These are phyloP conservation scores for Candida incommunis DNA, from an alignment of 805 yeast genomes.

Conservation along the genomic window DNA sequence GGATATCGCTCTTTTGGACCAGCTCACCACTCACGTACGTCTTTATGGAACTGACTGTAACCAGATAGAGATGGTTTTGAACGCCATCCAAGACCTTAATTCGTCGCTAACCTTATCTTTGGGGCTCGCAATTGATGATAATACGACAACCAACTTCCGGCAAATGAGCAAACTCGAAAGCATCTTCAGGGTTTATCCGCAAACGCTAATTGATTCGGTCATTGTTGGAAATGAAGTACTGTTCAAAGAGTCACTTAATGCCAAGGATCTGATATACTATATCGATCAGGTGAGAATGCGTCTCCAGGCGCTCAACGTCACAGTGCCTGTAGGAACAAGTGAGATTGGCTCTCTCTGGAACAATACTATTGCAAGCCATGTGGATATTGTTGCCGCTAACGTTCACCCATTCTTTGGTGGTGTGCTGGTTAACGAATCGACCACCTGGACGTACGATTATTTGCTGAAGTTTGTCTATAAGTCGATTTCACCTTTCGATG, in stretches of 20 bases:
- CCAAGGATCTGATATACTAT: slow-evolving; percentile 25
- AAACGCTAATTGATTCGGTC: slow-evolving; percentile 33
- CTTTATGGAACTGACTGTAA: slow-evolving; percentile 49
- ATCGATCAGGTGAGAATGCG: slow-evolving; percentile 29
- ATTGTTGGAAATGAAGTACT: slow-evolving; percentile 52
- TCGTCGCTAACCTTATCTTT: slow-evolving; percentile 42
- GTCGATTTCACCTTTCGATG: slow-evolving; percentile 3
- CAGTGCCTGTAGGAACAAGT: slow-evolving; percentile 46
- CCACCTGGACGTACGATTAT: slow-evolving; percentile 39
- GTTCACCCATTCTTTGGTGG: slow-evolving; percentile 62
- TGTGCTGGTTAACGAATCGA: slow-evolving; percentile 29
- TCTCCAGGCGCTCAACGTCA: slow-evolving; percentile 21
- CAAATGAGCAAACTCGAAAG: slow-evolving; percentile 21
- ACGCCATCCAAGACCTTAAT: slow-evolving; percentile 35
- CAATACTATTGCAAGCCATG: slow-evolving; percentile 24
- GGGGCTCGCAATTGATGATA: slow-evolving; percentile 47
- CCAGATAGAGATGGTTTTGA: slow-evolving; percentile 38
- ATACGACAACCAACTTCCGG: slow-evolving; percentile 2
- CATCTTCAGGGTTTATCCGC: slow-evolving; percentile 30
- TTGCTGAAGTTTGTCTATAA: slow-evolving; percentile 24
- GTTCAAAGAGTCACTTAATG: slow-evolving; percentile 35
- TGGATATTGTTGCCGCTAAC: slow-evolving; percentile 50
- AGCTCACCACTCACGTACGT: slow-evolving; percentile 41
- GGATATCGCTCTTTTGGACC: slow-evolving; percentile 45
- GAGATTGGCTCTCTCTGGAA: slow-evolving; percentile 40